Evolutionary conservation across 2,329 filamentous ascomycete genomes (phyloP).

Genomic region (Lachnellula arida): DNA sequence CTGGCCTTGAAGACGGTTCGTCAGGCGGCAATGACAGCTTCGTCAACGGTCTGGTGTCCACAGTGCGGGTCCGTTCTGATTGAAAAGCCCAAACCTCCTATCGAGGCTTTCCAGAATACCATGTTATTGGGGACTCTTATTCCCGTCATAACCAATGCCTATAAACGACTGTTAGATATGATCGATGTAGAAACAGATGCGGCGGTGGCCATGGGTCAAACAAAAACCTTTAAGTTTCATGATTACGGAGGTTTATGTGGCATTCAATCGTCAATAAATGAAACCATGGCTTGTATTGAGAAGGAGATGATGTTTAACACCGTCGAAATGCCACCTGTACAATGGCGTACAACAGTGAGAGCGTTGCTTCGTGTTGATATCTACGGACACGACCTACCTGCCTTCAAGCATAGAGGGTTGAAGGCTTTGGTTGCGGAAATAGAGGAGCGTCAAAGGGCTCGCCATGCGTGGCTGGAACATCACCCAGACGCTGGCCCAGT

Average conservation of each 20-base stretch:
- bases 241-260: slow-evolving; percentile 28
- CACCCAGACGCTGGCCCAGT: slow-evolving; percentile 33
- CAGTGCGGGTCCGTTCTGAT: slow-evolving; percentile 41
- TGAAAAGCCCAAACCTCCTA: slow-evolving; percentile 36
- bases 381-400: slow-evolving; percentile 42
- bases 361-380: slow-evolving; percentile 53
- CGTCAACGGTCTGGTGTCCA: slow-evolving; percentile 48
- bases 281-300: slow-evolving; percentile 16
- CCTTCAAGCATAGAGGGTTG: slow-evolving; percentile 43
- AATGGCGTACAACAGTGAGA: slow-evolving; percentile 51
- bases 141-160: slow-evolving; percentile 53
- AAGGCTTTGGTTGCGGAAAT: slow-evolving; percentile 50
- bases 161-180: slow-evolving; percentile 49
- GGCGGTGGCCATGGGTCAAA: slow-evolving; percentile 40
- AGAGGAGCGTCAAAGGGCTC: slow-evolving; percentile 44
- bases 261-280: slow-evolving; percentile 5
- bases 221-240: slow-evolving; percentile 26
- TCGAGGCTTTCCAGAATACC: slow-evolving; percentile 51
- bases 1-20: slow-evolving; percentile 25
- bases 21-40: slow-evolving; percentile 27
- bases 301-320: slow-evolving; percentile 35
- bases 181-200: slow-evolving; percentile 47
- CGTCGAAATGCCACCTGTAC: slow-evolving; percentile 44
- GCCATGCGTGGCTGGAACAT: slow-evolving; percentile 48
- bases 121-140: slow-evolving; percentile 56